Base-by-base conservation (phyloP, 2,329 filamentous ascomycete genomes). In the Saccharata proteae region DNA sequence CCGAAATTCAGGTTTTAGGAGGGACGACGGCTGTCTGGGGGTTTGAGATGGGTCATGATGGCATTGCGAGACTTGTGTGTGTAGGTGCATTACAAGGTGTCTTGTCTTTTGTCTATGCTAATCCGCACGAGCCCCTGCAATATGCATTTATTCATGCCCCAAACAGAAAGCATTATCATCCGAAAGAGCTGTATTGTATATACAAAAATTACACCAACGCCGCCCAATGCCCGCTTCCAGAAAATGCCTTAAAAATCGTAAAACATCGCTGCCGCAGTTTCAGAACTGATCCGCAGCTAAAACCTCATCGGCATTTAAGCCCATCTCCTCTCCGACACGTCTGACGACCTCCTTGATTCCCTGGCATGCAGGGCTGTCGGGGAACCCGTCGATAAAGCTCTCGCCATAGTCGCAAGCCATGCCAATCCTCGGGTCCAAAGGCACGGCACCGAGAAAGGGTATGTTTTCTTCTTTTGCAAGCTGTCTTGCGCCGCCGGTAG, bases 361-460 rank as follows among this genome's bases (percentile, higher is more conserved):
- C 43, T 69, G 64, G 48, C 84, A 93, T 2, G 90, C 86, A 19
- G 90, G 88, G 43, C 84, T 93, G 45, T 96, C 86, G 0, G 88
- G 84, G 55, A 84, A 98, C 15, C 76, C 78, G 49, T 96, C 86
- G 49, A 96, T 81, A 58, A 92, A 98, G 57, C 85, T 94, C 70
- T 98, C 90, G 4, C 92, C 90, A 55, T 82, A 94, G 55, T 98
- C 90, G 49, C 88, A 94, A 3, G 86, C 80, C 81, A 94, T 92
- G 6, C 90, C 82, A 43, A 98, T 93, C 39, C 88, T 67, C 3
- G 90, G 88, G 49, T 98, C 90, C 31, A 98, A 61, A 21, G 90
- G 90, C 9, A 98, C 86, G 9, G 80, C 71, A 1, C 90, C 90
- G 16, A 98, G 57, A 52, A 93, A 98, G 0, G 82, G 82, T 10